These are phyloP conservation scores for Aspergillus flavus DNA, from an alignment of 2,329 filamentous ascomycete genomes.

Conservation along the genomic window DNA sequence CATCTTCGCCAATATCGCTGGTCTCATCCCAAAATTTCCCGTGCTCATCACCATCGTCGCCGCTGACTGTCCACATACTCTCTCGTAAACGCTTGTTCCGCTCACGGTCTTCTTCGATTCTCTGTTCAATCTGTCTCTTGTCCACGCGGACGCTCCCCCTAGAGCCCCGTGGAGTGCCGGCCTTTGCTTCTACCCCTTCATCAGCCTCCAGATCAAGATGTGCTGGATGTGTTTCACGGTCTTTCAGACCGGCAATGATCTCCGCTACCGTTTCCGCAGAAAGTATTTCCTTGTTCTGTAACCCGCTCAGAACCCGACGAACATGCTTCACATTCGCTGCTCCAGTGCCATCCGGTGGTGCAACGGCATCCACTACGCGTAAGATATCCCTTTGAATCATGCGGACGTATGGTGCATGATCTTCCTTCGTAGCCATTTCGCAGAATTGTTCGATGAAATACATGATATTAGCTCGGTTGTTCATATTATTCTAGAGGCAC, in stretches of 20 bases:
- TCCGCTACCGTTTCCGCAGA: slow-evolving; percentile 73
- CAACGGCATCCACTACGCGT: slow-evolving; percentile 87
- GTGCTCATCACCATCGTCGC: slow-evolving; percentile 69
- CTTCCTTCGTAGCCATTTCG: slow-evolving; percentile 77
- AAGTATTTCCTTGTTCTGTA: slow-evolving; percentile 72
- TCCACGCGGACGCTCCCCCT: slow-evolving; percentile 61
- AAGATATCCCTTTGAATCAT: slow-evolving; percentile 97
- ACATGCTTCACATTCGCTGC: slow-evolving; percentile 94
- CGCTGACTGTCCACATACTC: slow-evolving; percentile 86
- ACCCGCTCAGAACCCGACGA: slow-evolving; percentile 72
- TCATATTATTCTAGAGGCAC: slow-evolving; percentile 77
- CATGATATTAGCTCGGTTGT: slow-evolving; percentile 97
- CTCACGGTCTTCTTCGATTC: slow-evolving; percentile 95
- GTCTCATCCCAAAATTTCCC: slow-evolving; percentile 83
- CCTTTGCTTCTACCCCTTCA: slow-evolving; percentile 34
- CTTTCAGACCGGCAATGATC: slow-evolving; percentile 80
- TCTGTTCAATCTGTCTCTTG: slow-evolving; percentile 88
- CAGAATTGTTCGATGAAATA: slow-evolving; percentile 97
- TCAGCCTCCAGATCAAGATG: slow-evolving; percentile 53
- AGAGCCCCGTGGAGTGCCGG: slow-evolving; percentile 29
- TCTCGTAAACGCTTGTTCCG: slow-evolving; percentile 89
- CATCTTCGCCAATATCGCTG: slow-evolving; percentile 85
- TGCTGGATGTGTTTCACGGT: slow-evolving; percentile 68
- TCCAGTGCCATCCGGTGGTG: slow-evolving; percentile 81
- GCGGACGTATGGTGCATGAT: slow-evolving; percentile 77